phyloP scores from a whole-genome alignment of 2,329 filamentous ascomycete species.

The Cladosporium oxysporum region DNA sequence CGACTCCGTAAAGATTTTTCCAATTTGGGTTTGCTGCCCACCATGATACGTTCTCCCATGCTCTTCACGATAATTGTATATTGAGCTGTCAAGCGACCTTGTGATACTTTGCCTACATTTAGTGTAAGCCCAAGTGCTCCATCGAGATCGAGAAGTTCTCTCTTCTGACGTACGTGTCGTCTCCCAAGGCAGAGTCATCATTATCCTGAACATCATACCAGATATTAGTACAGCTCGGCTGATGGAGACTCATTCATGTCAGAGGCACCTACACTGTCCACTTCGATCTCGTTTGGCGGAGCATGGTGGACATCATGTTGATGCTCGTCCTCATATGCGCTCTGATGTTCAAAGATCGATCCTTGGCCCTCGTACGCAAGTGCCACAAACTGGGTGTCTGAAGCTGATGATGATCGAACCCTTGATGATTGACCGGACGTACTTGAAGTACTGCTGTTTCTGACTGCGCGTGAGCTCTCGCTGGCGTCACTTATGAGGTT shows the following conservation, averaged over 20 bases:
- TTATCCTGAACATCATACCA: slow-evolving; percentile 29
- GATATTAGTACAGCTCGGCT: not conserved
- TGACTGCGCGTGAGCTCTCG: no score
- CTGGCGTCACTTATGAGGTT: no score
- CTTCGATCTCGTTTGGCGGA: slow-evolving; percentile 15
- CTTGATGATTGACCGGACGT: no score
- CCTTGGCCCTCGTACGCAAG: no score
- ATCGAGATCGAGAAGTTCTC: not conserved
- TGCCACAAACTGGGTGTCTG: no score
- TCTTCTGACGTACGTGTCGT: slow-evolving; percentile 33
- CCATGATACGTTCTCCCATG: slow-evolving; percentile 42
- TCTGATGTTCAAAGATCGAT: no score
- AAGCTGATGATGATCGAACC: no score
- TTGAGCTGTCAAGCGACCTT: slow-evolving; percentile 38
- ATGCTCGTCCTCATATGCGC: no score
- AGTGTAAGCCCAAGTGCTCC: not conserved
- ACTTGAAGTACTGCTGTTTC: no score
- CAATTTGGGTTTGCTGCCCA: slow-evolving; percentile 19
- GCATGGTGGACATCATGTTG: no score
- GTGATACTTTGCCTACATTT: slow-evolving; percentile 35
- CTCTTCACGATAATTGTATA: slow-evolving; percentile 40
- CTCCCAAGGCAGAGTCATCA: slow-evolving; percentile 39
- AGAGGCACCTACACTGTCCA: not conserved
- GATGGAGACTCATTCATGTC: not conserved
- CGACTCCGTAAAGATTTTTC: not conserved